Evolutionary conservation across 345 rosid genomes (phyloP).

Genomic region (Hevea brasiliensis): DNA sequence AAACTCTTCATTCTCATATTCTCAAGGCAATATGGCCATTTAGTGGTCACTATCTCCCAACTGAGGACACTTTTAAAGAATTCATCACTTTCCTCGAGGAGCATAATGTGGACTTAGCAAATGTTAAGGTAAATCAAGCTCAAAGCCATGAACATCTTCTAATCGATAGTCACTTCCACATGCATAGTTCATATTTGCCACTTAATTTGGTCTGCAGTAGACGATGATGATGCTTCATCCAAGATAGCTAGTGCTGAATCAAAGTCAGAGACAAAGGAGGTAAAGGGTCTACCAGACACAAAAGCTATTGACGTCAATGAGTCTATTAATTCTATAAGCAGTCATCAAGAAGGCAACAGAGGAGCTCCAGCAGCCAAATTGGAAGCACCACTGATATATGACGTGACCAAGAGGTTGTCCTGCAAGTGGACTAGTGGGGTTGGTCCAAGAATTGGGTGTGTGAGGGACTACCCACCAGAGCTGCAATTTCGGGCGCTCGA

Average conservation of each 20-base stretch:
- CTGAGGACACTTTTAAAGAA: constrained; percentile 27
- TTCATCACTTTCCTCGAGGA: constrained; percentile 31
- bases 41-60: constrained; percentile 35
- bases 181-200: not conserved
- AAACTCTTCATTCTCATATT: too few species aligned
- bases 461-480: constrained; percentile 67
- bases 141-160: not conserved
- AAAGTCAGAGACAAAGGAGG: too few species aligned
- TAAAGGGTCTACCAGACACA: constrained; percentile 2
- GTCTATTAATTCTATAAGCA: not conserved
- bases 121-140: constrained; percentile 27
- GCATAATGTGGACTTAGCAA: constrained; percentile 22
- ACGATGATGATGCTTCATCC: constrained; percentile 24
- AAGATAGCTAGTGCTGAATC: constrained; percentile 27
- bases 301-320: constrained; percentile 1
- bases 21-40: constrained; percentile 34
- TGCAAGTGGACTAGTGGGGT: constrained; percentile 75
- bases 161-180: too few species aligned
- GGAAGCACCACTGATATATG: constrained; percentile 37
- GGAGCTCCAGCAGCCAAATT: constrained; percentile 21
- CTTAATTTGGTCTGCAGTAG: constrained; percentile 10
- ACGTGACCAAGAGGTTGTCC: constrained; percentile 46
- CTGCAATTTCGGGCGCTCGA: constrained; percentile 58
- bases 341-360: constrained; percentile 19
- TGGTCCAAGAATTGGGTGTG: constrained; percentile 73